phyloP scores from a whole-genome alignment of 495 filamentous ascomycete genomes.

The Recurvomyces mirabilis region DNA sequence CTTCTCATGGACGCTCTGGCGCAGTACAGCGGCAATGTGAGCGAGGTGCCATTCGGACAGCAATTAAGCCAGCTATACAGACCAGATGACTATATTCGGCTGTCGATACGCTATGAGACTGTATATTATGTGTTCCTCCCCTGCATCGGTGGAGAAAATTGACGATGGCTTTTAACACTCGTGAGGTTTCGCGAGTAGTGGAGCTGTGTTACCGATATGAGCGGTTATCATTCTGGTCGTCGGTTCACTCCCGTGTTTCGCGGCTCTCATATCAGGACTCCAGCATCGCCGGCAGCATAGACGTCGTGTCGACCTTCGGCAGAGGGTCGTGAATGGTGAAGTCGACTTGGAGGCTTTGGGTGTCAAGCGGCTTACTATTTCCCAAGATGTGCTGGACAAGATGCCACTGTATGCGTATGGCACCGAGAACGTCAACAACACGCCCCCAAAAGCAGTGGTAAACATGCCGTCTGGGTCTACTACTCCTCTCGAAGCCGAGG shows the following conservation, averaged over 20 bases:
- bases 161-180: no score
- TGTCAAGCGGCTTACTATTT: constrained; percentile 63
- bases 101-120: no score
- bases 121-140: no score
- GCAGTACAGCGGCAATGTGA: constrained; percentile 62
- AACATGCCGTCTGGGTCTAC: no score
- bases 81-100: constrained; percentile 39
- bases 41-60: constrained; percentile 44
- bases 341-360: constrained; percentile 71
- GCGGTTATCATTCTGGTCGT: no score
- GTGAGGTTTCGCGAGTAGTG: no score
- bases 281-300: constrained; percentile 67
- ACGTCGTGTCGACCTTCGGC: constrained; percentile 62
- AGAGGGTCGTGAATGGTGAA: constrained; percentile 60
- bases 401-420: constrained; percentile 66
- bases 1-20: constrained; percentile 61
- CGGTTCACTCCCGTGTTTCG: no score
- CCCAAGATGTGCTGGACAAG: constrained; percentile 51
- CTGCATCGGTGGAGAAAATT: no score
- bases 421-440: constrained; percentile 32
- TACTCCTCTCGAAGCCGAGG: not conserved
- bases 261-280: constrained; percentile 49
- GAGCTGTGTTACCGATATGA: no score
- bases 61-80: constrained; percentile 39
- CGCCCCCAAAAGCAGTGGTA: constrained; percentile 14